Base-by-base conservation (phyloP, 75 land plant species). In the Chamaecyparis obtusa region DNA sequence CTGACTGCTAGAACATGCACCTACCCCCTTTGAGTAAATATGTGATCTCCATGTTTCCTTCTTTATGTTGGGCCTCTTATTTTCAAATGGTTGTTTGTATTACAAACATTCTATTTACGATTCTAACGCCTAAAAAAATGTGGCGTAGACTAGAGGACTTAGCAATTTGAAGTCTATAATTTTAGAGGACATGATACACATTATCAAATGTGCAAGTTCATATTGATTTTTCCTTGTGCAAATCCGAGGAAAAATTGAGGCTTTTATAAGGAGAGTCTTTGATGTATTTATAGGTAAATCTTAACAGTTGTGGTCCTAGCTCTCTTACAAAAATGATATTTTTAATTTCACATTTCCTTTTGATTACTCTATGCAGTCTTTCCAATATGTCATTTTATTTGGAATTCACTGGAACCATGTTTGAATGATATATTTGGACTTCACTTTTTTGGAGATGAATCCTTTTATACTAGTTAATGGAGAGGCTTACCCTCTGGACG, bases 361-460 rank as follows among this genome's bases (percentile, higher is more conserved):
- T 79, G n/a, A 41, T 79, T 79, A 48, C 51, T 79, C 46, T 79
- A 21, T 39, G 21, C 36, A 17, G 17, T 78, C 39, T 78, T 37
- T 78, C 27, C 44, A 37, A 17, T 78, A 21, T 43, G 8, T 79
- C 27, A 74, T 37, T 32, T 48, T 75, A 33, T 13, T 32, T 41
- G 32, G 24, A 37, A 44, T 15, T 71, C 39, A 32, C 57, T 85
- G 74, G 74, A 72, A 56, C 15, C 72, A 5, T 87, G 86, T 86
- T 35, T 55, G 81, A 30, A 69, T 78, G 71, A 39, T 88, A 92
- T 92, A 92, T 71, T 77, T 92, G 88, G 93, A 92, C 83, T 92
- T 92, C 90, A 91, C 93, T 39, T 85, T 92, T 55, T 48, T 92
- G 48, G 93, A 92, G 85, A 92, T 92, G 93, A 92, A 92, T 85